Percentiles rank a stretch among this genome's conserved stretches.
These are phyloP conservation scores for Amoebophrya sp. DNA, from an alignment of 169 alveolate genomes.

Conservation along the genomic window DNA sequence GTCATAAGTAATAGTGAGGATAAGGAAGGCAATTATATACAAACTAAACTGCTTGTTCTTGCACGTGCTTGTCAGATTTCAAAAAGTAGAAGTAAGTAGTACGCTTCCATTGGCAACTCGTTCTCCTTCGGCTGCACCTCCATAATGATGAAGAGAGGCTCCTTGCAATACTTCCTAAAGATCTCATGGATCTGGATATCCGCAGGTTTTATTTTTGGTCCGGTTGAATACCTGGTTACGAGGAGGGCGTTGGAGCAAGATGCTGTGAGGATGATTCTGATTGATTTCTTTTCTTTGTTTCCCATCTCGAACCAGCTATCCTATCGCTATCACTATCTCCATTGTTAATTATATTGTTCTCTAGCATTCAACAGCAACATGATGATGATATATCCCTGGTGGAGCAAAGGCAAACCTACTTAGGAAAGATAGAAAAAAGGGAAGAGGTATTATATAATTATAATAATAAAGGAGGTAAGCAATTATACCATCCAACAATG, in stretches of 20 bases:
- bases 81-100: background rate
- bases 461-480: background rate
- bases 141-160: constrained; percentile 45
- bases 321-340: background rate
- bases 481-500: constrained; percentile 94
- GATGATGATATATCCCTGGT: too few species aligned
- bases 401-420: too few species aligned
- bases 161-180: constrained; percentile 52
- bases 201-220: constrained; percentile 88
- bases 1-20: background rate
- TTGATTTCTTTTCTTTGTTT: too few species aligned
- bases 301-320: too few species aligned
- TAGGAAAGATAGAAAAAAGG: too few species aligned
- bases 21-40: background rate
- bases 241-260: too few species aligned
- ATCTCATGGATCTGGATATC: constrained; percentile 94
- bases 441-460: too few species aligned
- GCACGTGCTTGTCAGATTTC: background rate
- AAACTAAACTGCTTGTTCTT: background rate
- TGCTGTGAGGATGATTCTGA: too few species aligned
- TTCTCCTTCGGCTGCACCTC: constrained; percentile 40
- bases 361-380: too few species aligned
- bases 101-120: background rate
- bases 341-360: background rate
- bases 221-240: constrained; percentile 70